phyloP scores from a whole-genome alignment of 2,329 filamentous ascomycete species.

The Penicillium freii region DNA sequence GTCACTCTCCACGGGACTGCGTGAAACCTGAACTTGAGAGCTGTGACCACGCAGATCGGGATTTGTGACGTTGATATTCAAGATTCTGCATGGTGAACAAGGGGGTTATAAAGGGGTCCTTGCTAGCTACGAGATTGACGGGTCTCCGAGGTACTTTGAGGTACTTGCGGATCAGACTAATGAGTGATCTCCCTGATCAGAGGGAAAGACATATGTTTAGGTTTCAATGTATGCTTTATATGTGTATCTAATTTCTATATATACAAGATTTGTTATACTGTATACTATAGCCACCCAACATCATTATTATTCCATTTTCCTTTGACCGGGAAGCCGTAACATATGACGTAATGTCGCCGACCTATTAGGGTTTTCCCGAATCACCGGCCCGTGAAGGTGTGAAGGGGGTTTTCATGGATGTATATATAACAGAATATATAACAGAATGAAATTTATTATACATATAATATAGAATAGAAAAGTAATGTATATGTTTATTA shows the following conservation, averaged over 20 bases:
- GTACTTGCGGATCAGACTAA: neutral
- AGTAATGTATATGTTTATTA: neutral
- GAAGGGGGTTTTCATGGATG: neutral
- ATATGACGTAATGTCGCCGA: slow-evolving; percentile 30
- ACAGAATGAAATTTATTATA: neutral
- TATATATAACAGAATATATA: neutral
- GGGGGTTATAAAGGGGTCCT: neutral
- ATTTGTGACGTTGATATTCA: slow-evolving; percentile 6
- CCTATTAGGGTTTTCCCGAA: slow-evolving; percentile 19
- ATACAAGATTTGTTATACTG: neutral
- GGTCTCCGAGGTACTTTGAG: neutral
- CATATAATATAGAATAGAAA: neutral
- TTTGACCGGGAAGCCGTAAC: slow-evolving; percentile 20
- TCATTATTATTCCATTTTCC: slow-evolving; percentile 18
- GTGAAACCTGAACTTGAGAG: neutral
- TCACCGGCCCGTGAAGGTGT: slow-evolving; percentile 18
- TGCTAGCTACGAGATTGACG: neutral
- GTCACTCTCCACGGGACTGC: neutral
- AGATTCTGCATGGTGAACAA: slow-evolving; percentile 6
- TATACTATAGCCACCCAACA: neutral
- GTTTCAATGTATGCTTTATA: neutral
- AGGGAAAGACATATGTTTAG: neutral
- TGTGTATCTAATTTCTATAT: neutral
- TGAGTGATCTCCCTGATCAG: neutral
- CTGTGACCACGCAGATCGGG: slow-evolving; percentile 2